phyloP scores from a whole-genome alignment of 768 basidiomycete genomes.

The Leccinum sublutescens region DNA sequence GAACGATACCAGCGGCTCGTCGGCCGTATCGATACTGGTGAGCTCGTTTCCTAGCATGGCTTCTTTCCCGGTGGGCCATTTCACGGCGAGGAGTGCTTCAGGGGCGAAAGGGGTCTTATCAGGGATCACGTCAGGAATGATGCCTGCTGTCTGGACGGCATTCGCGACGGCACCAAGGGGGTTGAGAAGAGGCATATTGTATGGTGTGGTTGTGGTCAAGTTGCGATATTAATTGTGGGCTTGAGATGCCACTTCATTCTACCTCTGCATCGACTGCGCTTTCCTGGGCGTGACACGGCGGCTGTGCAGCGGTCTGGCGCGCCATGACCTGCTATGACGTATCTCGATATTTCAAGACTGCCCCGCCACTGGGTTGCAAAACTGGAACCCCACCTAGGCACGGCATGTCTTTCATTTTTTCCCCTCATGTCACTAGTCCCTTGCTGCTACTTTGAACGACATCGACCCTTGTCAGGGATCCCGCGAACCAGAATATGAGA shows the following conservation, averaged over 20 bases:
- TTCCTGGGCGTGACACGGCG: too few species aligned
- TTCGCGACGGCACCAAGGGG: constrained; percentile 23
- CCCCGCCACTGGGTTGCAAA: too few species aligned
- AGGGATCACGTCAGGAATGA: constrained; percentile 34
- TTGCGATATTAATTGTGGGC: too few species aligned
- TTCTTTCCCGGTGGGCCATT: constrained; percentile 32
- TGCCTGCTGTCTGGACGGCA: constrained; percentile 16
- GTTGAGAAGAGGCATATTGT: constrained; percentile 24
- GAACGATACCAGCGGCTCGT: constrained; percentile 51
- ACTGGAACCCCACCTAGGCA: background rate
- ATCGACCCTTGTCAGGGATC: background rate
- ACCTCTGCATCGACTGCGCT: too few species aligned
- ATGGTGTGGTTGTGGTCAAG: background rate
- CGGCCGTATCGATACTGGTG: constrained; percentile 37
- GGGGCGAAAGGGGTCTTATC: constrained; percentile 25
- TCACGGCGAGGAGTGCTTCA: constrained; percentile 27
- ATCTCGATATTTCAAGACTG: too few species aligned
- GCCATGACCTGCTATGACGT: too few species aligned
- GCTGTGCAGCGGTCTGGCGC: too few species aligned
- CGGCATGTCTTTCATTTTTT: background rate
- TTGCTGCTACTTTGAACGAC: background rate
- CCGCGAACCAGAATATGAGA: background rate
- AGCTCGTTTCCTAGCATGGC: constrained; percentile 39
- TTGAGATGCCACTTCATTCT: too few species aligned
- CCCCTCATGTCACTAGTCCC: background rate